Evolutionary conservation across 805 yeast genomes (phyloP), one percentile per base, ranked within the genome.

Genomic region (Schizosaccharomyces japonicus): DNA sequence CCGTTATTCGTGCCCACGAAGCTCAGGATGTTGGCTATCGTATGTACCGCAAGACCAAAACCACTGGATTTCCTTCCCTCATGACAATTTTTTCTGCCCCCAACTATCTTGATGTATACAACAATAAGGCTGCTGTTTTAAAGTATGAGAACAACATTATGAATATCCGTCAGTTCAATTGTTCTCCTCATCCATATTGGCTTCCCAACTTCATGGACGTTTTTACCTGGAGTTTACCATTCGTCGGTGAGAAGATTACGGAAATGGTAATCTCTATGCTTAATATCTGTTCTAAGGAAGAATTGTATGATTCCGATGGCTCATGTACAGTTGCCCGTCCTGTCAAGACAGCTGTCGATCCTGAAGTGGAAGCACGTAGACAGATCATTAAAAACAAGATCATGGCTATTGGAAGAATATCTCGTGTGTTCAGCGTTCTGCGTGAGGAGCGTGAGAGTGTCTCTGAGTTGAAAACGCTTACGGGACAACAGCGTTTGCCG

Each of bases 11-110:
- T 50, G 96, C 95, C 1, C 98, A 87, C 61, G 95, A 87, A 63
- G 95, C 95, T 1, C 98, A 87, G 62, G 95, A 87, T 61, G 85
- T 90, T 7, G 98, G 98, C 32, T 87, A 85, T 63, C 68, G 95
- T 59, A 90, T 90, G 82, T 87, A 87, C 63, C 79, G 78, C 55
- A 74, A 81, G 53, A 81, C 94, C 1, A 71, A 73, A 51, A 69
- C 80, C 3, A 76, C 84, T 57, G 92, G 92, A 10, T 87, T 87
- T 59, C 96, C 95, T 1, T 74, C 87, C 5, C 69, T 87, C 33
- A 72, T 87, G 60, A 84, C 96, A 2, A 75, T 87, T 65, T 87
- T 87, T 63, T 78, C 92, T 45, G 96, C 96, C 0, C 98, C 96
- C 4, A 87, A 87, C 61, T 87, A 87, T 63, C 68, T 85, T 57